phyloP scores from a whole-genome alignment of 768 basidiomycete species.

The Mycena albidolilacea region DNA sequence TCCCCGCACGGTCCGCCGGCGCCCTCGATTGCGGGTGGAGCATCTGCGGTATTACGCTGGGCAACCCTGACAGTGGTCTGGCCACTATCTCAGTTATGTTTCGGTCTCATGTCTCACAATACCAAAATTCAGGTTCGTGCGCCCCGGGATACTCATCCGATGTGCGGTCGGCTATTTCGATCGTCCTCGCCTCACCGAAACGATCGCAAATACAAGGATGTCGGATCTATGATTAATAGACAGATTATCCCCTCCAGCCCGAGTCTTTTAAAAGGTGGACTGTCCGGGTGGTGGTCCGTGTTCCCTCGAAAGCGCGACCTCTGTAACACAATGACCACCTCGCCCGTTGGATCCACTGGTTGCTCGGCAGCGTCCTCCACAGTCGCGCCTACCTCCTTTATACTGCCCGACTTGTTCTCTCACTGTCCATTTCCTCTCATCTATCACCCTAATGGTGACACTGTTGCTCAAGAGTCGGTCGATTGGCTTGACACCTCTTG shows the following conservation, averaged over 20 bases:
- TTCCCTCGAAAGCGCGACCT: background rate
- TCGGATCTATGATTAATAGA: constrained; percentile 26
- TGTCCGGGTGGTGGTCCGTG: background rate
- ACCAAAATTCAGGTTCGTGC: background rate
- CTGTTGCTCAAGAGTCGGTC: constrained; percentile 62
- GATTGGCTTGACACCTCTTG: constrained; percentile 66
- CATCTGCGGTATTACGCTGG: background rate
- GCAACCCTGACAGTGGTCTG: background rate
- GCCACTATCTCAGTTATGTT: too few species aligned
- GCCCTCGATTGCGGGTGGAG: constrained; percentile 2
- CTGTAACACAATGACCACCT: constrained; percentile 8
- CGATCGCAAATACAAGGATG: constrained; percentile 21
- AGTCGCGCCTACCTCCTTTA: constrained; percentile 52
- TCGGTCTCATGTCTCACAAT: too few species aligned
- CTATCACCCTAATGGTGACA: constrained; percentile 63
- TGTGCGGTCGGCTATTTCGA: constrained; percentile 25
- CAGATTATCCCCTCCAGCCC: constrained; percentile 6
- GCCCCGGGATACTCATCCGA: constrained; percentile 19
- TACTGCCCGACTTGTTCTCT: constrained; percentile 69
- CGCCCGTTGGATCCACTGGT: background rate
- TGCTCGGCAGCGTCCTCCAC: background rate
- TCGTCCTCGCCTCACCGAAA: constrained; percentile 6
- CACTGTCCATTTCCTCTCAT: constrained; percentile 64
- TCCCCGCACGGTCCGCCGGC: constrained; percentile 27
- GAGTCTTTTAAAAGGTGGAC: constrained; percentile 22